Base-by-base conservation (phyloP, 2,329 filamentous ascomycete genomes). In the Monosporascus sp. region DNA sequence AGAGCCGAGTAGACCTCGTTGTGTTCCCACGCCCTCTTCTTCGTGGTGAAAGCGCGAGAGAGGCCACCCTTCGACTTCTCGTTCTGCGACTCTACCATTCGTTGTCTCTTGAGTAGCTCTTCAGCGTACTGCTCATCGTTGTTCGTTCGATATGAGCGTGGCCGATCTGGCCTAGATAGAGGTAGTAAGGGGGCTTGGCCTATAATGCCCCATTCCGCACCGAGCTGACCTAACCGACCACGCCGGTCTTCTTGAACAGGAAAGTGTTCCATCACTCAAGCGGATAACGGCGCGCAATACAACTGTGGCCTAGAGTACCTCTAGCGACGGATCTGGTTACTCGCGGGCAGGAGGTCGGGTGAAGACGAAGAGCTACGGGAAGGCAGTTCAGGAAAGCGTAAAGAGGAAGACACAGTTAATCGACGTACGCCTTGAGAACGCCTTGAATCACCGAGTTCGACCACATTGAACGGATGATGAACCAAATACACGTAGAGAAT, bases 81-180 rank as follows among this genome's bases (percentile, higher is more conserved):
- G 3, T 65, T 59, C 40, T 69, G 67, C 16, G 64, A 59, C 17
- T 68, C 68, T 37, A 57, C 56, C 35, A 65, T 50, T 14, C 74
- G 70, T 41, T 75, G 74, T 24, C 73, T 73, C 58, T 78, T 77
- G 51, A 84, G 69, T 31, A 83, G 70, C 37, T 79, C 76, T 51
- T 84, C 81, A n/a, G 80, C 80, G 3, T 71, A 65, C 26, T 71
- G 64, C 49, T 83, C 78, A 58, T 84, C 81, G 51, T 72, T 71
- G 1, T 77, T 62, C 1, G 72, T 75, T 49, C 74, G 73, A 58
- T 76, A 75, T 5, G 72, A 73, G 3, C 73, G 71, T 1, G 73
- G 68, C 35, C 71, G 68, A 47, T 69, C 68, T 2, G 77, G 78
- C 48, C 73, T 72, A 3, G 68, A 62, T 40, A 76, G 69, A 3